Evolutionary conservation across 169 alveolate genomes (phyloP), one percentile per base, ranked within the genome.

Genomic region (Cryptosporidium xiaoi): DNA sequence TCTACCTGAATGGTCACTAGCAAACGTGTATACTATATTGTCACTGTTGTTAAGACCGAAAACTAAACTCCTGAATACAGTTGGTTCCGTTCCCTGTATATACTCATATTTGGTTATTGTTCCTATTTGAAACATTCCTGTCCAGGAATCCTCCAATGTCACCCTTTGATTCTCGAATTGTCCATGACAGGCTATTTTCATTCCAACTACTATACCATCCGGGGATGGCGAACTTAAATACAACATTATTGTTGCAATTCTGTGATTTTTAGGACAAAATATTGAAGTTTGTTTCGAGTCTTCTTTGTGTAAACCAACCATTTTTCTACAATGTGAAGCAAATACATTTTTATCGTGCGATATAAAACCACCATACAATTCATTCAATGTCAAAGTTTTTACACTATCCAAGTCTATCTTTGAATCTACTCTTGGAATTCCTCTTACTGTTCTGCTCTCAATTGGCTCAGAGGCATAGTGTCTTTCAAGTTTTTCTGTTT

Each of bases 361-460:
- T 3, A 62, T 60, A 4, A 58, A 60, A 1, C 77, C 71, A 7
- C 87, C 87, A 40, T 77, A 77, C 18, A 60, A 46, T 48, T 77
- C 71, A 16, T 77, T 77, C 13, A 77, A 50, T 8, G 87, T 40
- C 33, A 77, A 20, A 18, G 87, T 56, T 18, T 0, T 33, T 13
- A 60, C 16, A 20, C 31, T 48, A 2, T 77, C 71, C 24, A 62
- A 46, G 7, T 77, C 27, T 3, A 64, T 34, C 20, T 60, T 34
- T 10, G 71, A 77, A 24, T 56, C 64, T 16, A 69, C 66, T 50
- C 60, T 69, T 31, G 83, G 83, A 13, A 69, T 18, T 31, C 83
- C 83, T 20, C 83, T 69, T 8, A 69, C 83, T 4, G 83, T 69
- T 40, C 66, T 50, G 56, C 83, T 69, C 27, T 69, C 83, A 15